Percentiles rank a stretch among this genome's conserved stretches.
These are phyloP conservation scores for Candida ficus DNA, from an alignment of 805 yeast species.

Conservation along the genomic window DNA sequence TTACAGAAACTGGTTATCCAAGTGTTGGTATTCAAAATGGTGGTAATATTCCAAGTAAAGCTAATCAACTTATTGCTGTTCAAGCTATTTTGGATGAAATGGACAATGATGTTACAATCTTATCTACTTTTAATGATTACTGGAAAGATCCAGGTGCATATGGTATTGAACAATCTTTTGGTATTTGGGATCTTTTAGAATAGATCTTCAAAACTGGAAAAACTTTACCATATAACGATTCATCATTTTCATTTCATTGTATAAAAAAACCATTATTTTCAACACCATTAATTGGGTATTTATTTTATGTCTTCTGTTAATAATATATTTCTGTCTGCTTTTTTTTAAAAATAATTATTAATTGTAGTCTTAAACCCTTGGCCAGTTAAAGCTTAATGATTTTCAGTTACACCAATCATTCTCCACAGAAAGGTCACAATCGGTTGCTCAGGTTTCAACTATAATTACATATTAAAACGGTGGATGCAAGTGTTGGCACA, in stretches of 20 bases:
- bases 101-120: constrained; percentile 59
- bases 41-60: constrained; percentile 60
- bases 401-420: too few relatives aligned
- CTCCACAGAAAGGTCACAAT: too few relatives aligned
- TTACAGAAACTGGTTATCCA: constrained; percentile 92
- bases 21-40: constrained; percentile 70
- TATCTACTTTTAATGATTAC: constrained; percentile 76
- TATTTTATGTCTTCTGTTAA: too few relatives aligned
- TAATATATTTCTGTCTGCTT: too few relatives aligned
- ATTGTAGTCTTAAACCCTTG: too few relatives aligned
- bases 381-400: too few relatives aligned
- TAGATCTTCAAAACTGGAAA: neutral
- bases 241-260: neutral
- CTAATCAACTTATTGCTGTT: constrained; percentile 70
- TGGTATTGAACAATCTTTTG: constrained; percentile 85
- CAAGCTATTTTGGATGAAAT: constrained; percentile 52
- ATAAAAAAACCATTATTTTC: neutral
- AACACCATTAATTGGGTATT: neutral
- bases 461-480: too few relatives aligned
- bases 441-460: too few relatives aligned
- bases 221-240: too few relatives aligned
- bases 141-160: constrained; percentile 87
- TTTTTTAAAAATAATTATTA: too few relatives aligned
- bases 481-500: too few relatives aligned
- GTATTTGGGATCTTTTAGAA: constrained; percentile 38